Conservation (phyloP, 371 early-diverging fungal genomes). For the Mucor velutinosus region DNA sequence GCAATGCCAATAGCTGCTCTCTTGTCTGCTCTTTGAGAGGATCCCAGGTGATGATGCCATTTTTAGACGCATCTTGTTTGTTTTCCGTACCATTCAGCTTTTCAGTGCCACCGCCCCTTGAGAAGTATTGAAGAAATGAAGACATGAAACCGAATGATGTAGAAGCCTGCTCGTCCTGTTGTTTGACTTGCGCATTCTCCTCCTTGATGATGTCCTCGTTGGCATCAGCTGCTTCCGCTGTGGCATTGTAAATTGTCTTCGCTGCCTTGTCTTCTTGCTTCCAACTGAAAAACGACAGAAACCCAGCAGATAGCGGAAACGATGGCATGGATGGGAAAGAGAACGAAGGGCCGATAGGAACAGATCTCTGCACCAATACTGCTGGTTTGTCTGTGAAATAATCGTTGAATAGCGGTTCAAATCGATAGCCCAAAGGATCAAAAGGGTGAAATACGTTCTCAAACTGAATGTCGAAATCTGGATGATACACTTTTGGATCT, state of each 20-base stretch:
- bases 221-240: conserved; percentile 14
- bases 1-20: conserved; percentile 26
- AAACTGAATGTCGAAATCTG: conserved; percentile 53
- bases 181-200: not conserved
- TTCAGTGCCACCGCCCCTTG: conserved; percentile 19
- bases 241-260: conserved; percentile 15
- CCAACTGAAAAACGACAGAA: conserved; percentile 48
- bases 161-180: conserved; percentile 1
- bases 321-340: conserved; percentile 49
- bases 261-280: conserved; percentile 22
- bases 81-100: not conserved
- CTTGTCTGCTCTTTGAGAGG: conserved; percentile 31
- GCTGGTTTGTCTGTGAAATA: conserved; percentile 53
- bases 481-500: conserved; percentile 44
- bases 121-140: conserved; percentile 32
- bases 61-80: not conserved
- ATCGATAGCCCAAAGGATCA: conserved; percentile 60
- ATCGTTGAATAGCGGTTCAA: conserved; percentile 50
- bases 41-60: conserved; percentile 37
- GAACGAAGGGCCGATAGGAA: conserved; percentile 46
- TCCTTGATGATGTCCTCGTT: not conserved
- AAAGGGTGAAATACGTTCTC: conserved; percentile 68
- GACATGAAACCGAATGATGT: conserved; percentile 21
- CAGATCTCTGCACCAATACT: conserved; percentile 44
- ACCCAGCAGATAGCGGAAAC: conserved; percentile 35